Evolutionary conservation across 1,139 yeast genomes (phyloP).

Genomic region (Pichia sp.): DNA sequence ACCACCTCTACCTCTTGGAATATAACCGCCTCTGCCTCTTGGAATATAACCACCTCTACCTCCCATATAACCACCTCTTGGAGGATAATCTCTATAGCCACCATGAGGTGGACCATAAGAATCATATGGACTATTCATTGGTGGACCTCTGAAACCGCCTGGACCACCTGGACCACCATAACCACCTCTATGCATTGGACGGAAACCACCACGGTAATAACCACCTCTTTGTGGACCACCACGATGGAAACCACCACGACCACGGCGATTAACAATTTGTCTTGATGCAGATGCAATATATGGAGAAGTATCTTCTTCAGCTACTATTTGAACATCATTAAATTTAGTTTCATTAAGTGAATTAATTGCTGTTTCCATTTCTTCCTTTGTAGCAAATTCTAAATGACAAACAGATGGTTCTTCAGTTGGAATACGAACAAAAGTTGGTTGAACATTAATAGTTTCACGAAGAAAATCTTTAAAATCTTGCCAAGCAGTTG

Average conservation of each 20-base stretch:
- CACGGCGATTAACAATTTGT: constrained; percentile 41
- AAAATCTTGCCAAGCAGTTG: constrained; percentile 79
- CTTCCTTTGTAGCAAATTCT: constrained; percentile 72
- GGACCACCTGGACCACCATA: constrained; percentile 29
- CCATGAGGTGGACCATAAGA: constrained; percentile 28
- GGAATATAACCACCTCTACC: constrained; percentile 26
- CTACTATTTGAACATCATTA: constrained; percentile 58
- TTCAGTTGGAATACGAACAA: constrained; percentile 65
- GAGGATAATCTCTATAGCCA: constrained; percentile 24
- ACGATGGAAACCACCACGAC: constrained; percentile 28
- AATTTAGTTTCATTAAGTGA: constrained; percentile 66
- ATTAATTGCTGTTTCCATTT: constrained; percentile 62
- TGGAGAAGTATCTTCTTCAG: constrained; percentile 75
- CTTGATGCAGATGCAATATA: constrained; percentile 62
- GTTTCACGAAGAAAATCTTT: constrained; percentile 75
- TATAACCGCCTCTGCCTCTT: constrained; percentile 27
- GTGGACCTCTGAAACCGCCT: constrained; percentile 25
- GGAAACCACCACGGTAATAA: constrained; percentile 34
- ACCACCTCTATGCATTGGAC: constrained; percentile 24
- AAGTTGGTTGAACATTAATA: constrained; percentile 58
- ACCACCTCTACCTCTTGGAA: constrained; percentile 24
- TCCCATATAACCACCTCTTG: constrained; percentile 21
- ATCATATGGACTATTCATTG: constrained; percentile 37
- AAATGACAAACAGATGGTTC: constrained; percentile 65
- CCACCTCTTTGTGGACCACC: constrained; percentile 37